These are phyloP conservation scores for Metschnikowia hibisci DNA, from an alignment of 805 yeast species.

Conservation along the genomic window DNA sequence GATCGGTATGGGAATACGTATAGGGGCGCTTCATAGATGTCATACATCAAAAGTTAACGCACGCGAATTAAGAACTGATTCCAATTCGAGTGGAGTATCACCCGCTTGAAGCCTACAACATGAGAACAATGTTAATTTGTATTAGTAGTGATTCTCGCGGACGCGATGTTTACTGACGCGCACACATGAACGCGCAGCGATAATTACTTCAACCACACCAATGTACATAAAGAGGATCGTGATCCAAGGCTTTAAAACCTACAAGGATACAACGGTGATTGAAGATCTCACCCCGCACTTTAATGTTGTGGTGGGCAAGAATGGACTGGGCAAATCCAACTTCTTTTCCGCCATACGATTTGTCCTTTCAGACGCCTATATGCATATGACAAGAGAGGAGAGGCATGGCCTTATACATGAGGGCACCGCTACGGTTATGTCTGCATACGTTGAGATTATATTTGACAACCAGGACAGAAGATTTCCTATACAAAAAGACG, in stretches of 20 bases:
- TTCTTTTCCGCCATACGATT: conserved; percentile 93
- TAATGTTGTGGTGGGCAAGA: conserved; percentile 82
- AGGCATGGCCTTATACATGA: conserved; percentile 85
- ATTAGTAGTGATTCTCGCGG: background rate
- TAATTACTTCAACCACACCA: background rate
- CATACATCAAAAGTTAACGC: background rate
- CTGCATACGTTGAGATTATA: conserved; percentile 86
- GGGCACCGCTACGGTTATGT: conserved; percentile 85
- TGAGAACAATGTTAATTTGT: too few relatives aligned
- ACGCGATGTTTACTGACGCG: conserved; percentile 4
- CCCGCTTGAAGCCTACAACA: too few relatives aligned
- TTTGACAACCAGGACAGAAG: conserved; percentile 79
- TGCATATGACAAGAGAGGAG: conserved; percentile 79
- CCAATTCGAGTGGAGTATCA: too few relatives aligned
- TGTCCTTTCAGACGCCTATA: conserved; percentile 85
- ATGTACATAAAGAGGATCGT: conserved; percentile 52
- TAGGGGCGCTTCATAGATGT: background rate
- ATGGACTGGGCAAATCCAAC: conserved; percentile 96
- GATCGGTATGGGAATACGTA: conserved; percentile 12
- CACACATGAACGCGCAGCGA: conserved; percentile 1
- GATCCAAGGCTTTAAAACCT: conserved; percentile 92
- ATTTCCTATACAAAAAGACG: conserved; percentile 65
- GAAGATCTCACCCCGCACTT: conserved; percentile 75
- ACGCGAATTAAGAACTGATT: background rate
- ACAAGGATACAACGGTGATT: conserved; percentile 74